Base-by-base conservation (phyloP, 108 stramenopile genomes). In the Skeletonema menzelii region DNA sequence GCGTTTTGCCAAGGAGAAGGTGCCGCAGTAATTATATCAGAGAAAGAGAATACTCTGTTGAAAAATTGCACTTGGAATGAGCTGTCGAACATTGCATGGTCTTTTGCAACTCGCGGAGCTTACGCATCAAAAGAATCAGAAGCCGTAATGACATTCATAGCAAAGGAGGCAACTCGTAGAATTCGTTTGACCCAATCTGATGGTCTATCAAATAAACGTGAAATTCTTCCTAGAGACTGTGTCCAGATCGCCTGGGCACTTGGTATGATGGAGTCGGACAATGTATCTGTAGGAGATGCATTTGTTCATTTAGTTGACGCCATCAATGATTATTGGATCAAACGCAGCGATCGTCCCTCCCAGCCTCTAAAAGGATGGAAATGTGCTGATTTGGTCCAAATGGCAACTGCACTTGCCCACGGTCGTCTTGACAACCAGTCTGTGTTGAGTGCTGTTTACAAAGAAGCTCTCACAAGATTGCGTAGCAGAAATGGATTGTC, bases 11-110 rank as follows among this genome's bases (percentile, higher is more conserved):
- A 58, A 69, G 84, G 82, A 59, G 84, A 71, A 70, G 67, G 63
- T 44, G 64, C 67, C 15, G 47, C 59, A 8, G 47, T 62, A 11
- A 44, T 73, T 46, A 35, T 17, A 31, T 53, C 71, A 5, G 35
- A 37, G 24, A 34, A 64, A 42, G 38, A 55, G 12, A 66, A 59
- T 53, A 65, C 69, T 4, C 30, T 80, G 31, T 47, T 91, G 38
- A 28, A 69, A 67, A 59, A 59, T n/a, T 90, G 89, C 74, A 69
- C 86, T 1, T 91, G 90, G 90, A 87, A 76, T 49, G 90, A 94
- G 59, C 59, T 94, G 13, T 87, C 93, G 2, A 94, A 81, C 55
- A 65, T 90, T 31, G 93, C 86, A 10, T 94, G 93, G 93, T 88
- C 93, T 10, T 94, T 84, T 78, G 93, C 90, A 10, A 77, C 79